Evolutionary conservation across 1,139 yeast genomes (phyloP), one percentile per base, ranked within the genome.

Genomic region (Saccharomyces hybrid): DNA sequence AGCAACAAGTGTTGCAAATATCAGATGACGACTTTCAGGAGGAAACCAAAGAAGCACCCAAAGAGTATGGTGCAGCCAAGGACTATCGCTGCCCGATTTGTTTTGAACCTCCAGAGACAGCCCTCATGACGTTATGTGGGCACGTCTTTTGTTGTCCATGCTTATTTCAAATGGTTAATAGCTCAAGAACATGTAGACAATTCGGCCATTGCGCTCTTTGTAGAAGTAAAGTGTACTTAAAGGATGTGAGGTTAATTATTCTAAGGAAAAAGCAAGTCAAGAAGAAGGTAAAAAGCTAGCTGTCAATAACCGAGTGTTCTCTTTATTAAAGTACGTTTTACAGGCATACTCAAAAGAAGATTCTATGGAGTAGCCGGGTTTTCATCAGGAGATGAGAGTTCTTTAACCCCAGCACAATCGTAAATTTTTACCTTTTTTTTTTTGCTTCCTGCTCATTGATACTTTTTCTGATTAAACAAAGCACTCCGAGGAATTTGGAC

Each of bases 101-200:
- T 55, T 75, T 80, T 61, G 84, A 80, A 11, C 73, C 75, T 8
- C 80, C 82, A 2, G 74, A 71, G 16, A 62, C 68, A 8, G 74
- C 82, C 1, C 71, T 75, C 25, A 75, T 76, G 27, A 72, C 81
- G 3, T 77, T 78, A 0, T 81, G 85, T 66, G 84, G 84, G 0
- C 85, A 81, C 64, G 67, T 78, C 6, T 80, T 74, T 59, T 81
- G 85, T 61, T 69, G 74, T 6, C 75, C 74, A 38, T 81, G 84
- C 62, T 68, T 78, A 9, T 79, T 75, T 61, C 72, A 73, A 49
- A 79, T 82, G 52, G 67, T 80, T 31, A 76, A 79, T 20, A 72
- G 74, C 47, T 74, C 79, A n/a, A 68, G 71, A 41, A 67, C 68
- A 47, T 63, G 63, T 23, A 68, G 59, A 41, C 58, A 61, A 9